Conservation (phyloP, 257 asterid genomes). For the Jacaranda mimosifolia region DNA sequence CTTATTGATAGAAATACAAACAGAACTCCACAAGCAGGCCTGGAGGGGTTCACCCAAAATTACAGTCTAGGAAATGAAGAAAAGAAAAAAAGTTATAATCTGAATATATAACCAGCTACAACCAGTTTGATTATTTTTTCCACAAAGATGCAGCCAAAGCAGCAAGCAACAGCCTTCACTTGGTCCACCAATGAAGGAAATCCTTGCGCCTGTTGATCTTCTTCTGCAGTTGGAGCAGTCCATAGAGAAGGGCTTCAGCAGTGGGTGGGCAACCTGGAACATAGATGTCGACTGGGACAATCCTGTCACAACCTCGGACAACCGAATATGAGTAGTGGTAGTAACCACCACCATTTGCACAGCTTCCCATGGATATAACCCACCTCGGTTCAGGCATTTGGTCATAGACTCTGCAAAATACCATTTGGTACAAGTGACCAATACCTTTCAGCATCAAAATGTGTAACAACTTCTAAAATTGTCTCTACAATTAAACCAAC, state of each 20-base stretch:
- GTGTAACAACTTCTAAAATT: background rate
- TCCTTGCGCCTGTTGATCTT: constrained; percentile 95
- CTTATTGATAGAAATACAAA: constrained; percentile 1
- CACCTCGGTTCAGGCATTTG: constrained; percentile 99
- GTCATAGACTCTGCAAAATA: constrained; percentile 78
- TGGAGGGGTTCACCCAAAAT: background rate
- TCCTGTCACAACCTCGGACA: constrained; percentile 94
- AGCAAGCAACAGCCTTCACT: constrained; percentile 46
- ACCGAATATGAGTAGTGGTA: constrained; percentile 95
- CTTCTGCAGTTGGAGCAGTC: constrained; percentile 94
- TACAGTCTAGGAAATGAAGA: background rate
- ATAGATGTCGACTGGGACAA: constrained; percentile 94
- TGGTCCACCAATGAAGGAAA: constrained; percentile 95
- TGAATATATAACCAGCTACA: background rate
- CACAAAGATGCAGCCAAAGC: constrained; percentile 30
- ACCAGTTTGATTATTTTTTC: constrained; percentile 41
- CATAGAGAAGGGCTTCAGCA: constrained; percentile 95
- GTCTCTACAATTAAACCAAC: background rate
- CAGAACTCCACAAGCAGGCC: constrained; percentile 6
- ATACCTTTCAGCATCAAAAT: background rate
- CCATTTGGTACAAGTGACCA: background rate
- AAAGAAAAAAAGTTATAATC: constrained; percentile 5
- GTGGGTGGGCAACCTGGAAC: constrained; percentile 99
- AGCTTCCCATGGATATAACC: constrained; percentile 99
- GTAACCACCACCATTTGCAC: constrained; percentile 99